phyloP scores from a whole-genome alignment of 202 grass and related monocot species.

The Setaria italica region DNA sequence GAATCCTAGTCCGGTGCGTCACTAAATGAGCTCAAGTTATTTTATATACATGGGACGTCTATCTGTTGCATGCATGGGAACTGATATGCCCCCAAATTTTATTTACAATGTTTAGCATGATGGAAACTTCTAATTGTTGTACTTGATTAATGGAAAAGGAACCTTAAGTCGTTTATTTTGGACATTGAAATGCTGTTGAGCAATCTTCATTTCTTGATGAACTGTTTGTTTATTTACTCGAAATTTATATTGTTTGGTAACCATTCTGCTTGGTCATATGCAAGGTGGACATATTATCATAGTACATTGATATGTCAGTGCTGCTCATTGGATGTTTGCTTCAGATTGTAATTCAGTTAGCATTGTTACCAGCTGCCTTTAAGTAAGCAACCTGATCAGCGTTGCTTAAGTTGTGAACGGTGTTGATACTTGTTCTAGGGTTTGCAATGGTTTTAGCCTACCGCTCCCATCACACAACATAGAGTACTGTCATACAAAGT shows the following conservation, averaged over 20 bases:
- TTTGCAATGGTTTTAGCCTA: background rate
- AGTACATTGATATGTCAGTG: background rate
- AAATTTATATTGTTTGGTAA: background rate
- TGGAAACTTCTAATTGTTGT: constrained; percentile 54
- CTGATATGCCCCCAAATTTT: constrained; percentile 31
- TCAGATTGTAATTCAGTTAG: background rate
- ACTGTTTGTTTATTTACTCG: background rate
- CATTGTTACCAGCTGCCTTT: background rate
- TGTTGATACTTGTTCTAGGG: background rate
- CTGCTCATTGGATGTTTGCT: background rate
- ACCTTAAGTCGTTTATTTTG: constrained; percentile 14
- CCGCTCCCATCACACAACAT: background rate
- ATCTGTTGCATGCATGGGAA: constrained; percentile 27
- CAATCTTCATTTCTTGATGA: constrained; percentile 25
- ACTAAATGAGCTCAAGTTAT: constrained; percentile 30
- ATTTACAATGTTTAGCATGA: constrained; percentile 42
- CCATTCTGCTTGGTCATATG: background rate
- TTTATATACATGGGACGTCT: constrained; percentile 29
- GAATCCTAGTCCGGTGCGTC: constrained; percentile 32
- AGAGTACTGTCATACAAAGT: background rate
- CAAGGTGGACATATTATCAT: background rate
- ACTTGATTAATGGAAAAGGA: constrained; percentile 48
- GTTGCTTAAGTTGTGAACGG: background rate
- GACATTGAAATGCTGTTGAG: constrained; percentile 27
- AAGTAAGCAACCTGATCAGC: background rate